Evolutionary conservation across 345 rosid genomes (phyloP).

Genomic region (Hirschfeldia incana): DNA sequence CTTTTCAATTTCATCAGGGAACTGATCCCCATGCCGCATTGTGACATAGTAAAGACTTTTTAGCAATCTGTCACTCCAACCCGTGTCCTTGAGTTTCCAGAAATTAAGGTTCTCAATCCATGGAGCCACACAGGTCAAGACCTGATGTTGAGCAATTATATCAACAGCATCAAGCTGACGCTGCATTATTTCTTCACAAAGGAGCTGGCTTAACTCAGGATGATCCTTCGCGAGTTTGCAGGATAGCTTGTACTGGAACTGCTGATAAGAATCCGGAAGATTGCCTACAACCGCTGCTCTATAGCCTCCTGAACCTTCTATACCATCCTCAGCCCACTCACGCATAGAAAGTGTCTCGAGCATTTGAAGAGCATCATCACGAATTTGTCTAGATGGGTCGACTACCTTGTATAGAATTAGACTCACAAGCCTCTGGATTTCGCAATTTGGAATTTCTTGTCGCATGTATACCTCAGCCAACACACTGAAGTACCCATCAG

Average conservation of each 20-base stretch:
- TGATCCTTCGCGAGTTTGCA: conserved; percentile 98
- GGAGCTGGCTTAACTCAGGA: conserved; percentile 93
- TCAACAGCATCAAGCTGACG: conserved; percentile 99
- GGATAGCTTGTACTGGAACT: conserved; percentile 94
- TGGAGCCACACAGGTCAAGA: conserved; percentile 99
- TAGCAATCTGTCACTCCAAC: conserved; percentile 94
- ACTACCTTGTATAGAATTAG: conserved; percentile 97
- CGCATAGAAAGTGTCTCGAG: conserved; percentile 96
- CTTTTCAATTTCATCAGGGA: conserved; percentile 98
- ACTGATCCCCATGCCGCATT: conserved; percentile 98
- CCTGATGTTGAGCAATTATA: conserved; percentile 99
- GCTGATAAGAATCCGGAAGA: conserved; percentile 98
- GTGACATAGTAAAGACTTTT: conserved; percentile 99
- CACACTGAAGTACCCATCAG: conserved; percentile 97
- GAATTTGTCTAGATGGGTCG: conserved; percentile 95
- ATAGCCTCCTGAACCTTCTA: conserved; percentile 89
- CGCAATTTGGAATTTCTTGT: conserved; percentile 95
- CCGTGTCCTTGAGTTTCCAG: conserved; percentile 98
- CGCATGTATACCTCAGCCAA: conserved; percentile 99
- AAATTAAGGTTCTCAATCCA: conserved; percentile 99
- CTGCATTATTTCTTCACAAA: conserved; percentile 98
- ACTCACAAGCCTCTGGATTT: conserved; percentile 92
- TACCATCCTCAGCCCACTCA: conserved; percentile 98
- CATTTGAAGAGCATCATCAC: conserved; percentile 99
- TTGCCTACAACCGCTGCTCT: conserved; percentile 99